Evolutionary conservation across 2,329 filamentous ascomycete species (phyloP).

Genomic region (Colletotrichum eleusines): DNA sequence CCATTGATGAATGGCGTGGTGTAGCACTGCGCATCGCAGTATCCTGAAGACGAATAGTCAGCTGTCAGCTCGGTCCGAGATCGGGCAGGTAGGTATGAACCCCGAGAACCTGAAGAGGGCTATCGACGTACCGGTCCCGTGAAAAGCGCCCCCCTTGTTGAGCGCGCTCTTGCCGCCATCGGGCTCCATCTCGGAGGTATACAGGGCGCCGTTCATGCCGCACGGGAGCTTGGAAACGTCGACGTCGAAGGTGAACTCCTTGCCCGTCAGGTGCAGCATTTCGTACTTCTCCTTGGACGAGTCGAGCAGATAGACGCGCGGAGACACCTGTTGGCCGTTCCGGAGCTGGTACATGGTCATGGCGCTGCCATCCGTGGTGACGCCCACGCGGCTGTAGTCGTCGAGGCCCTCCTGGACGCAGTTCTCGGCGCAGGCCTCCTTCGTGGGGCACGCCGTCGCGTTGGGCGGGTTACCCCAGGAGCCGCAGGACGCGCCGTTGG

Average conservation of each 20-base stretch:
- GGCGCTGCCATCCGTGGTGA: constrained; percentile 49
- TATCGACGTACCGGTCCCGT: constrained; percentile 63
- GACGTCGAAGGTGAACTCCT: constrained; percentile 75
- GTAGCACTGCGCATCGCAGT: constrained; percentile 72
- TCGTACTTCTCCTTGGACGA: constrained; percentile 67
- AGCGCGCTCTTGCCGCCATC: constrained; percentile 69
- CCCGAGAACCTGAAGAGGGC: neutral
- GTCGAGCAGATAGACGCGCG: constrained; percentile 71
- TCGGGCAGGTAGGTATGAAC: neutral
- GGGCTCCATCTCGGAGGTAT: constrained; percentile 67
- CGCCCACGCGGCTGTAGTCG: constrained; percentile 57
- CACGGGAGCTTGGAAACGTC: constrained; percentile 74
- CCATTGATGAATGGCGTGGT: constrained; percentile 65
- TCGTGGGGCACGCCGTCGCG: constrained; percentile 60
- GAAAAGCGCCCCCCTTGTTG: constrained; percentile 69
- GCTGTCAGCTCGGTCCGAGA: neutral
- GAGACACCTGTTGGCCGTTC: constrained; percentile 45
- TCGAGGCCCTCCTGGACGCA: constrained; percentile 65
- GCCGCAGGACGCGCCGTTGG: constrained; percentile 50
- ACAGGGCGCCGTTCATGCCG: constrained; percentile 76
- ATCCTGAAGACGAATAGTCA: constrained; percentile 48
- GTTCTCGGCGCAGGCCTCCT: constrained; percentile 63
- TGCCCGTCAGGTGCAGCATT: constrained; percentile 69
- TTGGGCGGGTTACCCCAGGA: constrained; percentile 53
- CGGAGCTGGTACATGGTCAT: constrained; percentile 49